phyloP scores from a whole-genome alignment of 2,329 filamentous ascomycete genomes.

The Rhynchosporium agropyri region DNA sequence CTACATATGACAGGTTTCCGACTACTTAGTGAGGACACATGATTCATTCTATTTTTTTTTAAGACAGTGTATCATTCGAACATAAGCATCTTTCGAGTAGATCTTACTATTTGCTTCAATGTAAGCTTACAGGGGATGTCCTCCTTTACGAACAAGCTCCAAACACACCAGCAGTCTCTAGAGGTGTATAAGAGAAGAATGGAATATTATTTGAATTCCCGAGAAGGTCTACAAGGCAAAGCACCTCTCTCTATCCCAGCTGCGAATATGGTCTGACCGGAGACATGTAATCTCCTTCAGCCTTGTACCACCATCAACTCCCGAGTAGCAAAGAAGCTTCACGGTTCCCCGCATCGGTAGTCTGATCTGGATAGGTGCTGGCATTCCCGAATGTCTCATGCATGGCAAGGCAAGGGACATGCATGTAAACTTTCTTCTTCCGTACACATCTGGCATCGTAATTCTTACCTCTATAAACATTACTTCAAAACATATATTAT shows the following conservation, averaged over 20 bases:
- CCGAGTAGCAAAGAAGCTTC: not conserved
- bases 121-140: too few species aligned
- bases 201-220: not conserved
- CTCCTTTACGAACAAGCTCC: too few species aligned
- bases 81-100: too few species aligned
- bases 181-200: not conserved
- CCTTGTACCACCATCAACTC: not conserved
- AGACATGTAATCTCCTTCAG: not conserved
- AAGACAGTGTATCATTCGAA: too few species aligned
- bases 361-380: too few species aligned
- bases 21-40: not conserved
- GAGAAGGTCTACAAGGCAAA: not conserved
- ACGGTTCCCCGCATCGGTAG: slow-evolving; percentile 8
- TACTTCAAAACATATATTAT: too few species aligned
- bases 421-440: not conserved
- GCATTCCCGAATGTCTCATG: slow-evolving; percentile 6
- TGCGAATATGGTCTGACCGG: not conserved
- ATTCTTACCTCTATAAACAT: too few species aligned
- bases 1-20: not conserved
- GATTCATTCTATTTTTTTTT: too few species aligned
- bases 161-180: too few species aligned
- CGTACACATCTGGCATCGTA: not conserved
- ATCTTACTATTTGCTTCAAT: too few species aligned
- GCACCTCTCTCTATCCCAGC: not conserved
- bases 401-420: not conserved